Percentiles rank a stretch among this genome's conserved stretches.
phyloP scores from a whole-genome alignment of 805 yeast species.

The Candida arabinofermentans region DNA sequence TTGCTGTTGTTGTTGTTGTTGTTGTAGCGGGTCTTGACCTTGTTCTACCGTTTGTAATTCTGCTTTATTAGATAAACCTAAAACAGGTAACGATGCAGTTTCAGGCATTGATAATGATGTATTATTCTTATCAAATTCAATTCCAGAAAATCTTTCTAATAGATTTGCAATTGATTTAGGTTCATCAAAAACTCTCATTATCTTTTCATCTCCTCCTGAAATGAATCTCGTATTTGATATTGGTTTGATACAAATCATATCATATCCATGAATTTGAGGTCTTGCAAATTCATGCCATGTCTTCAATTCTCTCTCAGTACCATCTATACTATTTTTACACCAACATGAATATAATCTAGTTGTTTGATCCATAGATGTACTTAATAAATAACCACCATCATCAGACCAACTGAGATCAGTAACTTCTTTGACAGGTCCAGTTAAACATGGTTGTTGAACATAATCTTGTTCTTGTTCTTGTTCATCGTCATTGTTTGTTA shows the following conservation, averaged over 20 bases:
- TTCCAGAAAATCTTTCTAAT: slow-evolving; percentile 50
- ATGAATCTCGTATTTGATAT: slow-evolving; percentile 63
- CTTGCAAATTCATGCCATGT: slow-evolving; percentile 92
- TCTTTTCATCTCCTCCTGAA: slow-evolving; percentile 95
- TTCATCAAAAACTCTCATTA: slow-evolving; percentile 81
- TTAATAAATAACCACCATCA: slow-evolving; percentile 60
- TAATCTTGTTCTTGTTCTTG: slow-evolving; percentile 26
- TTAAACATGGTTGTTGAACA: slow-evolving; percentile 47
- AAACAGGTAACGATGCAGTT: slow-evolving; percentile 85
- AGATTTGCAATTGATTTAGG: slow-evolving; percentile 73
- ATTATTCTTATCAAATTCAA: slow-evolving; percentile 17
- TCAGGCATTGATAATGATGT: slow-evolving; percentile 52
- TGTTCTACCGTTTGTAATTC: slow-evolving; percentile 44
- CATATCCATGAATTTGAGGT: slow-evolving; percentile 98
- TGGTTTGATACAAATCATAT: slow-evolving; percentile 77
- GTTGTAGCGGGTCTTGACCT: too few relatives aligned
- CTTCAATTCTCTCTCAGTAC: slow-evolving; percentile 21
- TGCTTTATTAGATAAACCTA: slow-evolving; percentile 92
- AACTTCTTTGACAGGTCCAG: slow-evolving; percentile 72
- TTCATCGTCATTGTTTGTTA: not conserved
- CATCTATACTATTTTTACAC: slow-evolving; percentile 34
- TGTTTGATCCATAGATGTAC: slow-evolving; percentile 91
- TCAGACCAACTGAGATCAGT: slow-evolving; percentile 79
- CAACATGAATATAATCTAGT: slow-evolving; percentile 77
- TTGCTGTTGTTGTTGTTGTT: slow-evolving; percentile 33